phyloP scores from a whole-genome alignment of 331 rosid species.

The Pyracantha coccinea region DNA sequence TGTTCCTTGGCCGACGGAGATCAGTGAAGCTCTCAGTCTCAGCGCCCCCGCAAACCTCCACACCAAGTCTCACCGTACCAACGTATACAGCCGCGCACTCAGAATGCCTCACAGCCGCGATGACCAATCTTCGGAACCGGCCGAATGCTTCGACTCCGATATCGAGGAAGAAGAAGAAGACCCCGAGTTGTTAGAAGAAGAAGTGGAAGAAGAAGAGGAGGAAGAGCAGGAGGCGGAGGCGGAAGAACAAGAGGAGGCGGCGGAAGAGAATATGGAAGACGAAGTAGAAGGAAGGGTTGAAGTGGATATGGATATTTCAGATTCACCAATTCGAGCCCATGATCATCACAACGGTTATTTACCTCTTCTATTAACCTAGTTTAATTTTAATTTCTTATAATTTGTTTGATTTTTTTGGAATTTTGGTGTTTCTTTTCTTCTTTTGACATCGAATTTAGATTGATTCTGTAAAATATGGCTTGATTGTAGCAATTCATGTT shows the following conservation, averaged over 20 bases:
- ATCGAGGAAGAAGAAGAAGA: conserved; percentile 6
- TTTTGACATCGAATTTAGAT: background rate
- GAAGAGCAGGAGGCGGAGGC: background rate
- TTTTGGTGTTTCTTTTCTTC: background rate
- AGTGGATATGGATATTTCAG: conserved; percentile 10
- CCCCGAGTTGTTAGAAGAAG: background rate
- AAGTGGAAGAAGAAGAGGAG: background rate
- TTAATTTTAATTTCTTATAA: background rate
- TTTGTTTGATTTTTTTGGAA: background rate
- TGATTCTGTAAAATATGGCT: background rate
- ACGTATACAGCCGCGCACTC: background rate
- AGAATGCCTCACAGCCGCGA: background rate
- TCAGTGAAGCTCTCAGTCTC: background rate
- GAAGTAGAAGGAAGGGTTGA: conserved; percentile 4
- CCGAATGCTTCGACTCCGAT: background rate
- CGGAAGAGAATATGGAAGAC: background rate
- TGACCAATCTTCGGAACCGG: background rate
- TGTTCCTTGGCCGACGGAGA: background rate
- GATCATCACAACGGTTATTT: conserved; percentile 24
- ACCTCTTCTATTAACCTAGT: background rate
- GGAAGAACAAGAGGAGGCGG: background rate
- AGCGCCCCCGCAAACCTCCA: background rate
- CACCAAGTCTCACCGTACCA: background rate
- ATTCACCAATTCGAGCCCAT: conserved; percentile 18
- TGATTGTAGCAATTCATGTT: background rate